phyloP scores from a whole-genome alignment of 1,284 basidiomycete genomes.

The Heterobasidion parviporum region DNA sequence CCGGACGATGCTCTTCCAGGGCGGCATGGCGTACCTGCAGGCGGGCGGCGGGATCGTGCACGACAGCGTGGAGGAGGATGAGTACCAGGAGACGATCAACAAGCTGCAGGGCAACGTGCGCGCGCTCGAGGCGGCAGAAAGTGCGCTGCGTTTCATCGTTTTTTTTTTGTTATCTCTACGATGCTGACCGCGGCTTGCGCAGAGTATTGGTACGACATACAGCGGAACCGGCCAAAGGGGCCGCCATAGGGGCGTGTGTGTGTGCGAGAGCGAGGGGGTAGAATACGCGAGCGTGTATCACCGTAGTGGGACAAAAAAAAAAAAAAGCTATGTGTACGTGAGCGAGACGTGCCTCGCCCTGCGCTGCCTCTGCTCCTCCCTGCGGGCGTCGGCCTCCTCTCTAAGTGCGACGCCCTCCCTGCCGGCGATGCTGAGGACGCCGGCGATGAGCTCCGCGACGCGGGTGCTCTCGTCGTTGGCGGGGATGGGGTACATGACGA shows the following conservation, averaged over 20 bases:
- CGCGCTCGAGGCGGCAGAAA: constrained; percentile 85
- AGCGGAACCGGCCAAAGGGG: constrained; percentile 23
- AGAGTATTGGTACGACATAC: constrained; percentile 66
- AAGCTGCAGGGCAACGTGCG: constrained; percentile 86
- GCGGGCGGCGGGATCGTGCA: constrained; percentile 98
- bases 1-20: constrained; percentile 96
- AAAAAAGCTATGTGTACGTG: not conserved
- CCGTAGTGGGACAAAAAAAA: not conserved
- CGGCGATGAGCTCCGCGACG: constrained; percentile 85
- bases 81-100: constrained; percentile 94
- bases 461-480: constrained; percentile 94
- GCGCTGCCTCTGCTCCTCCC: constrained; percentile 8
- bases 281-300: constrained; percentile 4
- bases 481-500: constrained; percentile 97
- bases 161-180: too few species aligned
- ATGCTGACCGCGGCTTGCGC: constrained; percentile 6
- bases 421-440: constrained; percentile 88
- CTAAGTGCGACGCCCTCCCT: constrained; percentile 60
- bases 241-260: not conserved
- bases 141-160: constrained; percentile 53
- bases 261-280: not conserved
- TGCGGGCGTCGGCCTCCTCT: constrained; percentile 16
- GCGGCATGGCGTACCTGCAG: constrained; percentile 88
- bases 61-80: constrained; percentile 96
- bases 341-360: constrained; percentile 8